Evolutionary conservation across 495 filamentous ascomycete genomes (phyloP).

Genomic region (Penicillium roqueforti): DNA sequence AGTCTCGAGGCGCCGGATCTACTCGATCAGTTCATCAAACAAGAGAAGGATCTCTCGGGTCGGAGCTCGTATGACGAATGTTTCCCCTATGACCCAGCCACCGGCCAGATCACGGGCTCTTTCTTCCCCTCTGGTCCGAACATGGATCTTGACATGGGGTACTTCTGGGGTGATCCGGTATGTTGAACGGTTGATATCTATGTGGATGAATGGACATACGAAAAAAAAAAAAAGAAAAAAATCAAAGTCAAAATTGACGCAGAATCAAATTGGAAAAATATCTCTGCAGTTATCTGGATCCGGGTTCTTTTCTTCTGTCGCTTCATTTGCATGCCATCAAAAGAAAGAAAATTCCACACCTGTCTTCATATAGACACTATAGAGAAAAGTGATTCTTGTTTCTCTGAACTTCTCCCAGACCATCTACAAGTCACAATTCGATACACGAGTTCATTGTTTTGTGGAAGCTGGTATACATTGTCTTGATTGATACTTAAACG

Average conservation of each 20-base stretch:
- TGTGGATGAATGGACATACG: not conserved
- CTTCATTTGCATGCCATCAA: constrained; percentile 10
- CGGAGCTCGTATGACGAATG: constrained; percentile 31
- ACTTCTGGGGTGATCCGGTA: constrained; percentile 33
- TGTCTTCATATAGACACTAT: constrained; percentile 1
- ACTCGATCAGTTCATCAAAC: constrained; percentile 21
- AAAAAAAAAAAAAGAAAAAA: not conserved
- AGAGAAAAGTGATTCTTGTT: constrained; percentile 9
- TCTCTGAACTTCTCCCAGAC: not conserved
- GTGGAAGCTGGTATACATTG: not conserved
- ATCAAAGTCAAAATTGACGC: not conserved
- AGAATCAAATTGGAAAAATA: constrained; percentile 4
- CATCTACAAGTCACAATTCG: not conserved
- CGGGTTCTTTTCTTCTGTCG: constrained; percentile 5
- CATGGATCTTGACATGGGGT: constrained; percentile 35
- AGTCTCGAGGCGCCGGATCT: constrained; percentile 24
- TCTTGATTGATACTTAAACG: not conserved
- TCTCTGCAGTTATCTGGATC: constrained; percentile 1
- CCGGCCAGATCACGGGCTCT: constrained; percentile 41
- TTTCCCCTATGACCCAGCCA: constrained; percentile 38
- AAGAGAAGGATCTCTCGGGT: constrained; percentile 20
- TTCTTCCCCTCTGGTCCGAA: constrained; percentile 35
- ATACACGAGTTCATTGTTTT: not conserved
- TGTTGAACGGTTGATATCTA: constrained; percentile 12
- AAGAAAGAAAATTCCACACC: constrained; percentile 2